Conservation (phyloP, 1,284 basidiomycete genomes). For the Sanghuangporus baumii region DNA sequence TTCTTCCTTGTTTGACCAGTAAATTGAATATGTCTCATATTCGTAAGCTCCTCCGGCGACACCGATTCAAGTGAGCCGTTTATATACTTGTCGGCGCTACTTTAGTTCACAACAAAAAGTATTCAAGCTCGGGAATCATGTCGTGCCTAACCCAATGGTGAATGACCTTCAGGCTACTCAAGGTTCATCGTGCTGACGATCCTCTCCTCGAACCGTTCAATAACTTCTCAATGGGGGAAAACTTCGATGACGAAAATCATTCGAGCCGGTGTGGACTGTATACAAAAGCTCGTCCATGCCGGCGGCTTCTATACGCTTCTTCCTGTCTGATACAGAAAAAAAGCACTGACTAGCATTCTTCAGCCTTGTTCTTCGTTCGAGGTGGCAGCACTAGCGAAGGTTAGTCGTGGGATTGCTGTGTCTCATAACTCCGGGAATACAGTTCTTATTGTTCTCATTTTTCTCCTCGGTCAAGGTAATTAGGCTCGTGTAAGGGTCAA, state of each 20-base stretch:
- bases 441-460: conserved; percentile 2
- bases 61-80: not conserved
- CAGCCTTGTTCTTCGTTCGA: not conserved
- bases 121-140: not conserved
- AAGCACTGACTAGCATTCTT: not conserved
- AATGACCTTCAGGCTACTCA: not conserved
- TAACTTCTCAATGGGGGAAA: not conserved
- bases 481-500: not conserved
- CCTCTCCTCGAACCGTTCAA: not conserved
- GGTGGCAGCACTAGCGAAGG: not conserved
- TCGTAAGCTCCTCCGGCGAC: not conserved
- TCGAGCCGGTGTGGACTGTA: not conserved
- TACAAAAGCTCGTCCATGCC: not conserved
- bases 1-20: not conserved
- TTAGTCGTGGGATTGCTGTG: conserved; percentile 6
- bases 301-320: not conserved
- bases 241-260: not conserved
- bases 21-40: not conserved
- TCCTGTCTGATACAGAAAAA: not conserved
- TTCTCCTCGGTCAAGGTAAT: not conserved
- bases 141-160: not conserved
- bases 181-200: not conserved
- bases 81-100: not conserved
- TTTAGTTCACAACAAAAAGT: not conserved
- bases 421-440: not conserved